phyloP scores from a whole-genome alignment of 2,329 filamentous ascomycete species.

The Neurospora sp. region DNA sequence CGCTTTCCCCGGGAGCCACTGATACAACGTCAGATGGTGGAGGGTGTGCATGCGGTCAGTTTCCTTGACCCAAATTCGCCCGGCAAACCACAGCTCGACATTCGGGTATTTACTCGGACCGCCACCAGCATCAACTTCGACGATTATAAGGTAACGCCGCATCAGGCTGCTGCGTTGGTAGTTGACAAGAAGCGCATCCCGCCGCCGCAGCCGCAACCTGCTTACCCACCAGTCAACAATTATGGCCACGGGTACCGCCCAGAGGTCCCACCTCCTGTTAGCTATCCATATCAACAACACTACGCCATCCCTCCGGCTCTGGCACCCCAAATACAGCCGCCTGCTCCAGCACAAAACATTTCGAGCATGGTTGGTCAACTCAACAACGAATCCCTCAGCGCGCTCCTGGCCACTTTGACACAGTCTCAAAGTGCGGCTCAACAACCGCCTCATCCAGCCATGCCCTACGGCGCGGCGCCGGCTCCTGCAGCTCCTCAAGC shows the following conservation, averaged over 20 bases:
- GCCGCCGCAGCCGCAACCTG: slow-evolving; percentile 16
- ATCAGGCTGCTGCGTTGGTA: neutral
- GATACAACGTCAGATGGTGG: slow-evolving; percentile 75
- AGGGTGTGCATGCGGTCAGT: slow-evolving; percentile 80
- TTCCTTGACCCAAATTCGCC: slow-evolving; percentile 52
- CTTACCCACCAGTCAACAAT: slow-evolving; percentile 13
- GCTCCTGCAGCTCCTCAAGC: slow-evolving; percentile 16
- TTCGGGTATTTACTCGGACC: slow-evolving; percentile 79
- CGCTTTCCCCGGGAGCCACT: slow-evolving; percentile 68
- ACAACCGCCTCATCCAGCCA: slow-evolving; percentile 20
- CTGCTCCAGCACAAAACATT: slow-evolving; percentile 11
- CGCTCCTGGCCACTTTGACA: slow-evolving; percentile 25
- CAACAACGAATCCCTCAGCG: slow-evolving; percentile 24
- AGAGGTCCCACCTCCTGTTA: slow-evolving; percentile 16
- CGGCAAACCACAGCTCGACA: slow-evolving; percentile 55
- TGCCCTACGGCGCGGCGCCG: slow-evolving; percentile 10
- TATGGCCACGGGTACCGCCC: slow-evolving; percentile 22
- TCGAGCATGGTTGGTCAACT: slow-evolving; percentile 19
- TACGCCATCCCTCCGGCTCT: slow-evolving; percentile 11
- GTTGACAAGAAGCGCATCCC: slow-evolving; percentile 12
- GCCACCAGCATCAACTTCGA: slow-evolving; percentile 70
- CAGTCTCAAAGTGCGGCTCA: slow-evolving; percentile 18
- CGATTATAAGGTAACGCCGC: slow-evolving; percentile 55
- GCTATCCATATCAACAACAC: slow-evolving; percentile 9
- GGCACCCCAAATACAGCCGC: slow-evolving; percentile 15